phyloP scores from a whole-genome alignment of 768 basidiomycete species.

The Hygrophorus pudorinus region DNA sequence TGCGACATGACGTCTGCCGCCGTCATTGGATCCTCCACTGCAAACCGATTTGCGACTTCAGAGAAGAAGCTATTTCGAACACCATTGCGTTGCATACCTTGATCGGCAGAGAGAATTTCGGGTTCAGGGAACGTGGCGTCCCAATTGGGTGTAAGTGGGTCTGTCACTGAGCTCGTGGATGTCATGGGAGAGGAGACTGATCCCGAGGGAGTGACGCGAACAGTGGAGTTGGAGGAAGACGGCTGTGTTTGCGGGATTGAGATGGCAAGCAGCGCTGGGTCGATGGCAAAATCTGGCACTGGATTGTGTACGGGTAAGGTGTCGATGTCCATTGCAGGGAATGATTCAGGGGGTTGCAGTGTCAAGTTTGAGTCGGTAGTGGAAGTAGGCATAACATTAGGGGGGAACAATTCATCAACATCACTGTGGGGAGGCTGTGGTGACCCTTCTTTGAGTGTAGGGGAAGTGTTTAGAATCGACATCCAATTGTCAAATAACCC shows the following conservation, averaged over 20 bases:
- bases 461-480: conserved; percentile 37
- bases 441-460: conserved; percentile 15
- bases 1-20: conserved; percentile 3
- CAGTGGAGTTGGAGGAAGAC: conserved; percentile 12
- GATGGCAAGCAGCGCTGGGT: conserved; percentile 23
- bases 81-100: conserved; percentile 16
- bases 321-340: conserved; percentile 5
- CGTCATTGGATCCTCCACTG: conserved; percentile 6
- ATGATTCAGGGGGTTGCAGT: conserved; percentile 5
- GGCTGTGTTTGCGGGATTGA: conserved; percentile 11
- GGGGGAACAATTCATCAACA: too few species aligned
- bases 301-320: not conserved
- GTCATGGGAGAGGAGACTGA: conserved; percentile 19
- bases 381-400: conserved; percentile 9
- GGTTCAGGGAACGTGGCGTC: conserved; percentile 26
- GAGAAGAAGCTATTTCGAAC: conserved; percentile 10
- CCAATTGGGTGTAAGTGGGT: conserved; percentile 27
- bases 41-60: conserved; percentile 10
- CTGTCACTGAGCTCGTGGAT: conserved; percentile 22
- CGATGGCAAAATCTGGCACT: conserved; percentile 15
- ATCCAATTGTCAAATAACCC: conserved; percentile 40
- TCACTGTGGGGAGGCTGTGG: too few species aligned
- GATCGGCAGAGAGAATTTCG: conserved; percentile 16
- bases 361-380: conserved; percentile 4
- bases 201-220: conserved; percentile 5